Conservation (phyloP, 192 early-diverging fungal species). For the Cetraspora pellucida region DNA sequence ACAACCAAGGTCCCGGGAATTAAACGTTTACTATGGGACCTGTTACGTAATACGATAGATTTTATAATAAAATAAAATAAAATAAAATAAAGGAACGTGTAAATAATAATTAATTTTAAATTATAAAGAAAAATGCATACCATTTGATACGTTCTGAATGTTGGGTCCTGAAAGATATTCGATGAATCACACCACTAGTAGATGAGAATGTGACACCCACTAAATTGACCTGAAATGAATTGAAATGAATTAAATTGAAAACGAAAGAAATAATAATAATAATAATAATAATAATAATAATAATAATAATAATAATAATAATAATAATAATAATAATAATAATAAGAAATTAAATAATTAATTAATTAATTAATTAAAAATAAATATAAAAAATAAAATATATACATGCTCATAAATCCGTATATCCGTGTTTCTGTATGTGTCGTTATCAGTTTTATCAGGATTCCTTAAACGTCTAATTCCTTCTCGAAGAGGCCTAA, state of each 20-base stretch:
- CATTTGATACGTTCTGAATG: constrained; percentile 51
- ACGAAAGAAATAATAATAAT: background rate
- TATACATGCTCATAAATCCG: constrained; percentile 38
- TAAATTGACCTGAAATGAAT: constrained; percentile 44
- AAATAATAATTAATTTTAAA: background rate
- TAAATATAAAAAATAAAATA: no score
- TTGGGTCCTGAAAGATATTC: constrained; percentile 49
- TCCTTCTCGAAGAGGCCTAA: constrained; percentile 52
- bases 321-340: no score
- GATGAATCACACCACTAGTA: constrained; percentile 43
- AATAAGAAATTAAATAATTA: no score
- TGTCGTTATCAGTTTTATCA: background rate
- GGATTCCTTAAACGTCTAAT: constrained; percentile 39
- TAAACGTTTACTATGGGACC: constrained; percentile 52
- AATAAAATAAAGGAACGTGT: no score
- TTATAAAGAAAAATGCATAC: background rate
- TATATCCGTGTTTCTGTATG: constrained; percentile 10
- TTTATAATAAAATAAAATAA: background rate
- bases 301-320: no score
- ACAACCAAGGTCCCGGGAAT: constrained; percentile 58
- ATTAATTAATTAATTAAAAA: no score
- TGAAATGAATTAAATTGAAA: background rate
- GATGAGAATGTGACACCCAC: constrained; percentile 51
- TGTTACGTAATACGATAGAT: no score
- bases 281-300: background rate